A percentile compares a stretch with the other conserved stretches of the same genome.
Conservation (phyloP, 2,329 filamentous ascomycete genomes). For the Alternaria brassicicola region DNA sequence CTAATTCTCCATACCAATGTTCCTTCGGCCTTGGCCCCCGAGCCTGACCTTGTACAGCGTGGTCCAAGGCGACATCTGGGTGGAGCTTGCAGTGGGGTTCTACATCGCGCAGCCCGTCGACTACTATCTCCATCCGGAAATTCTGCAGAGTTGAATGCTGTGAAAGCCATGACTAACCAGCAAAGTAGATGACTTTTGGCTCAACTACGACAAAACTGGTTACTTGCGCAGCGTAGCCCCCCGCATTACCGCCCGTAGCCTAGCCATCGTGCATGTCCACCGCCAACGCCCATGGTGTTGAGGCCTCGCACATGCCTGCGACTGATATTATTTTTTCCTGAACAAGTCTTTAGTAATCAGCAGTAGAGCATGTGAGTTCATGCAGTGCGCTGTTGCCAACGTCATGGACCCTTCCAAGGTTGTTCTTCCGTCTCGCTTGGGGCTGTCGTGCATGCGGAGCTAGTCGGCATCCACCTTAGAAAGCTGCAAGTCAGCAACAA, state of each 20-base stretch:
- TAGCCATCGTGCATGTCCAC: neutral
- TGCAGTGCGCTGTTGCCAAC: neutral
- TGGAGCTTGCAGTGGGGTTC: conserved; percentile 8
- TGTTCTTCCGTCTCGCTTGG: conserved; percentile 18
- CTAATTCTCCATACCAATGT: neutral
- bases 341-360: conserved; percentile 32
- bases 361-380: neutral
- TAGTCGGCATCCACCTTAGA: conserved; percentile 13
- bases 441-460: conserved; percentile 12
- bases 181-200: neutral
- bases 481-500: conserved; percentile 25
- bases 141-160: conserved; percentile 2
- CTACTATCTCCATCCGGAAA: neutral
- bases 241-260: neutral
- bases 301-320: neutral
- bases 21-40: conserved; percentile 2
- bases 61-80: neutral
- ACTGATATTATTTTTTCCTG: neutral
- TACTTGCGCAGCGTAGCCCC: neutral
- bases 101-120: conserved; percentile 3
- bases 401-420: neutral
- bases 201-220: neutral
- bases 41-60: neutral
- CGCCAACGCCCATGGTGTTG: neutral
- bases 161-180: conserved; percentile 24